Evolutionary conservation across 2,329 filamentous ascomycete species (phyloP), one percentile per base, ranked within the genome.

Genomic region (Colletotrichum cordylinicola): DNA sequence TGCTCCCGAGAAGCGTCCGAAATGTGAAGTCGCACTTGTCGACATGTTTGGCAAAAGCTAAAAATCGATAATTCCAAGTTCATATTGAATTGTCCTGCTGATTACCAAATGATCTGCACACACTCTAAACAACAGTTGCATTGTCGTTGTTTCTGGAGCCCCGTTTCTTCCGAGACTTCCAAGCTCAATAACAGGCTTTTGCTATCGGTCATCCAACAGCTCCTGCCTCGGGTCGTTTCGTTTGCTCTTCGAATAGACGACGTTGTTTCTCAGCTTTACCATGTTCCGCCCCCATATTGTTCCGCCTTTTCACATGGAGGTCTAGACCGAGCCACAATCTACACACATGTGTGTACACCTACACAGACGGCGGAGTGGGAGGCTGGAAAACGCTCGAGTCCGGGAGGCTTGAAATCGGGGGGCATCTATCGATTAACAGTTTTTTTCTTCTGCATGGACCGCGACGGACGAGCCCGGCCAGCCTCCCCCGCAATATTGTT

Each of bases 121-220:
- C 33, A 64, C 21, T 35, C 56, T n/a, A 58, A 67, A 62, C 55
- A n/a, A 64, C 69, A 3, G 33, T 72, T 56, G 68, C 73, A 56
- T 72, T 75, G 62, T 67, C 43, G 13, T 67, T 33, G 60, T 66
- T 74, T 70, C 52, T 70, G 60, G 35, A 21, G 35, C 27, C 70
- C 67, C 67, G 52, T 66, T 74, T 67, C 61, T 74, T 67, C 67
- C 69, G 72, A 70, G 60, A 74, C 67, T 21, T 64, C 37, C 67
- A 35, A 24, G 37, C n/a, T 13, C 56, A 61, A 33, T 31, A 65
- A 31, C 37, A 55, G 31, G 64, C 43, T 21, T 52, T 21, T 21
- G 60, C n/a, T 29, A 48, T 62, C 13, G 27, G 13, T 27, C 55
- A 70, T 65, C 43, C 21, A n/a, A 56, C n/a, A 33, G 16, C 29